These are phyloP conservation scores for Yamadazyma takamatsuzukensis DNA, from an alignment of 805 yeast genomes.

Conservation along the genomic window DNA sequence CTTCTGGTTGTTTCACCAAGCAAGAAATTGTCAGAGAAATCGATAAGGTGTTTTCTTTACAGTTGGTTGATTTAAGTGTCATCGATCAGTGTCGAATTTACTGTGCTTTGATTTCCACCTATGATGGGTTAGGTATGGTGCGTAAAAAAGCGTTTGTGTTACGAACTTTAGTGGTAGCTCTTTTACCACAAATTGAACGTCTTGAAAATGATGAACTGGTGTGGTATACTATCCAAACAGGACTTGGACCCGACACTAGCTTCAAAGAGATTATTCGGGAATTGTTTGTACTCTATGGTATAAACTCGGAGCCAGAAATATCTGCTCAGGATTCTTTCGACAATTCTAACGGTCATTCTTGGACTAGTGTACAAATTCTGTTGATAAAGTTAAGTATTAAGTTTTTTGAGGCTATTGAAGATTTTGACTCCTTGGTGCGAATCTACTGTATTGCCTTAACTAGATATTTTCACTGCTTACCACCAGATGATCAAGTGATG, in stretches of 20 bases:
- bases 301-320: conserved; percentile 36
- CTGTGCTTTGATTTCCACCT: conserved; percentile 62
- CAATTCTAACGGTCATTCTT: conserved; percentile 27
- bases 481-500: conserved; percentile 54
- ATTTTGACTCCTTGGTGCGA: conserved; percentile 33
- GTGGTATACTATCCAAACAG: no score
- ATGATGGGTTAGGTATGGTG: conserved; percentile 53
- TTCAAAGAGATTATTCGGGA: conserved; percentile 7
- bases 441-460: conserved; percentile 55
- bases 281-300: conserved; percentile 53
- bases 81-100: conserved; percentile 60
- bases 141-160: conserved; percentile 72
- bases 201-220: neutral
- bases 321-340: conserved; percentile 15
- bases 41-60: conserved; percentile 33
- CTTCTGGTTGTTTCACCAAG: conserved; percentile 20
- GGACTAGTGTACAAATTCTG: conserved; percentile 58
- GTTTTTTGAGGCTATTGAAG: conserved; percentile 51
- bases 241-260: no score
- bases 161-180: conserved; percentile 55
- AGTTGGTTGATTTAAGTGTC: conserved; percentile 35
- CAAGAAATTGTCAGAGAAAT: conserved; percentile 41
- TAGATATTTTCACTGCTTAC: conserved; percentile 51
- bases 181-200: conserved; percentile 40
- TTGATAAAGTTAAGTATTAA: conserved; percentile 49